Evolutionary conservation across 192 early-diverging fungal genomes (phyloP).

Genomic region (Powellomyces hirtus): DNA sequence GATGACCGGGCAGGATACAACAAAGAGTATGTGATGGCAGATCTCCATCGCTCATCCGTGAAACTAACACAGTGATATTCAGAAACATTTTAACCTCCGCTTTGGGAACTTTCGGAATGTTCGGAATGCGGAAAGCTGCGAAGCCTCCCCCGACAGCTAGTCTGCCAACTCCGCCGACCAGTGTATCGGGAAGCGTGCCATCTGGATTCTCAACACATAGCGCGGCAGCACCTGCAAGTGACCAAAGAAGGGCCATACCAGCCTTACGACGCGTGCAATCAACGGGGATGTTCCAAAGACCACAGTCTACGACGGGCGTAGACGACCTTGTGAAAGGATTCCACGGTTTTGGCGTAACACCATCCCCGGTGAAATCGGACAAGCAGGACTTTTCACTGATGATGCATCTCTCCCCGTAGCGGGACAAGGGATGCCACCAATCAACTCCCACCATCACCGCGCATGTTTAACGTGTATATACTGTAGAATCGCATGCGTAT

Average conservation of each 20-base stretch:
- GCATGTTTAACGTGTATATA: too few species aligned
- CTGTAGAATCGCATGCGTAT: too few species aligned
- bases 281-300: background rate
- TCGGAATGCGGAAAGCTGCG: background rate
- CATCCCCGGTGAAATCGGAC: background rate
- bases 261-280: constrained; percentile 1
- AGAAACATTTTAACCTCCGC: constrained; percentile 16
- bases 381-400: constrained; percentile 16
- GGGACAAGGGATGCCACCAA: too few species aligned
- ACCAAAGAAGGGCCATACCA: background rate
- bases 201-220: background rate
- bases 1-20: background rate
- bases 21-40: background rate
- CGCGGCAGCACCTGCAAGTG: background rate
- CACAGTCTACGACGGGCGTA: background rate
- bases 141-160: background rate
- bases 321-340: constrained; percentile 1
- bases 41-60: too few species aligned
- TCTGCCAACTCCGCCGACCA: constrained; percentile 14
- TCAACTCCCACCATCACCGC: too few species aligned
- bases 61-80: background rate
- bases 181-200: background rate
- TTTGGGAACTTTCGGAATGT: constrained; percentile 4
- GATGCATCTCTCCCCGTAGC: constrained; percentile 25
- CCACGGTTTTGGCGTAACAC: background rate